A percentile compares a stretch with the other conserved stretches of the same genome.
phyloP scores from a whole-genome alignment of 1,139 yeast genomes.

The Candida sanyaensis region DNA sequence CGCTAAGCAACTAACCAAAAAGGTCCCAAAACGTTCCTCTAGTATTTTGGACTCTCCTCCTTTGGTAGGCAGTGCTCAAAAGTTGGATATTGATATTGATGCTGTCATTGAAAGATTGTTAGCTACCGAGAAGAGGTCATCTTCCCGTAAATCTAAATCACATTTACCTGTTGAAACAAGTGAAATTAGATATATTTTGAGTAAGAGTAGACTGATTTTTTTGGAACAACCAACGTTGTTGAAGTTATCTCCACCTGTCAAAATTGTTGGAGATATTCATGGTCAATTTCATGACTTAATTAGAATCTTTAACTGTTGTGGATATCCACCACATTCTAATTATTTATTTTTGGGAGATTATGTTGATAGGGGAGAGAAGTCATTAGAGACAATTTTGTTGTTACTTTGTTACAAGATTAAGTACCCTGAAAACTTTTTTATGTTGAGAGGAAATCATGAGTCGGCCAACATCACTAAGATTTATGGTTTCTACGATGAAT shows the following conservation, averaged over 20 bases:
- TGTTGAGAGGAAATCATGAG: constrained; percentile 93
- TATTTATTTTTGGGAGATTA: constrained; percentile 93
- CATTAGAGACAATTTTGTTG: constrained; percentile 83
- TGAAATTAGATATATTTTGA: constrained; percentile 67
- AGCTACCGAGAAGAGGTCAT: constrained; percentile 32
- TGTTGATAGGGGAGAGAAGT: constrained; percentile 95
- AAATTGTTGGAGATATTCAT: constrained; percentile 96
- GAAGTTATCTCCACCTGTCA: constrained; percentile 92
- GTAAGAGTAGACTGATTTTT: constrained; percentile 78
- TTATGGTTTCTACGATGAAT: constrained; percentile 96
- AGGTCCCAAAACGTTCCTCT: constrained; percentile 18
- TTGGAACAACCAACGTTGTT: constrained; percentile 85
- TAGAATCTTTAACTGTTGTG: constrained; percentile 91
- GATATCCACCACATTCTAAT: constrained; percentile 96
- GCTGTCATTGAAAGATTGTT: constrained; percentile 55
- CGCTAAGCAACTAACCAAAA: constrained; percentile 8
- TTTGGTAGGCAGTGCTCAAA: constrained; percentile 18
- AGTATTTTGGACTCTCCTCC: constrained; percentile 31
- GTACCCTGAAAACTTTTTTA: constrained; percentile 93
- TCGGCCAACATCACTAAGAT: constrained; percentile 95
- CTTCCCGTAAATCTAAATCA: constrained; percentile 35
- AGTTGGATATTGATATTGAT: constrained; percentile 49
- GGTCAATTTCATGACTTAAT: constrained; percentile 94
- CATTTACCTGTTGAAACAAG: constrained; percentile 46
- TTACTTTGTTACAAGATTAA: constrained; percentile 90